Percentiles rank a stretch among this genome's conserved stretches.
Conservation (phyloP, 2,329 filamentous ascomycete genomes). For the Paecilomyces sp. region DNA sequence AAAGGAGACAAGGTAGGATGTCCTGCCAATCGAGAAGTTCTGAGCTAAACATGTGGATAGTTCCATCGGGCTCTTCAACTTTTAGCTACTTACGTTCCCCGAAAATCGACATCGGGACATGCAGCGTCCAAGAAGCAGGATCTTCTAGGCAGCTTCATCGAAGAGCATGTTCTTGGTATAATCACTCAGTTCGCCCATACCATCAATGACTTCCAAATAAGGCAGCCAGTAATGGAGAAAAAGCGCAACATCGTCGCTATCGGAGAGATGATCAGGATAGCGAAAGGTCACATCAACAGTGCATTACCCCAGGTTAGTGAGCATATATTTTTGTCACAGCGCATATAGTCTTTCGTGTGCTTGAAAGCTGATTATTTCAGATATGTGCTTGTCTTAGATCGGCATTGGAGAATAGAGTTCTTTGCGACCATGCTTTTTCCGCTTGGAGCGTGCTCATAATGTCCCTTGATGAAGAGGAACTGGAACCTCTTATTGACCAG, state of each 20-base stretch:
- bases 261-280: constrained; percentile 76
- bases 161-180: constrained; percentile 76
- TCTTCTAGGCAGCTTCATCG: constrained; percentile 66
- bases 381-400: constrained; percentile 90
- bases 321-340: neutral
- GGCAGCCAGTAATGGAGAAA: constrained; percentile 60
- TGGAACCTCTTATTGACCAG: constrained; percentile 74
- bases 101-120: constrained; percentile 39
- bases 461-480: constrained; percentile 68
- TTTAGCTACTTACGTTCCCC: constrained; percentile 45
- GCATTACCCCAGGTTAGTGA: constrained; percentile 72
- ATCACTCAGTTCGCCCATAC: constrained; percentile 73
- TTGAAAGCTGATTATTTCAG: constrained; percentile 35
- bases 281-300: constrained; percentile 64
- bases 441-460: constrained; percentile 77
- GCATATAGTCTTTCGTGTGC: neutral
- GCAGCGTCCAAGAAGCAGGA: constrained; percentile 45
- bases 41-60: constrained; percentile 17
- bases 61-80: constrained; percentile 46
- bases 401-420: constrained; percentile 64
- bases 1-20: constrained; percentile 50
- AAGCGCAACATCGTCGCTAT: constrained; percentile 73
- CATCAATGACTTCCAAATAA: constrained; percentile 61
- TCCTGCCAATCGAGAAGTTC: neutral
- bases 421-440: constrained; percentile 72